Conservation (phyloP, 2,329 filamentous ascomycete species). For the Ustulina deusta region DNA sequence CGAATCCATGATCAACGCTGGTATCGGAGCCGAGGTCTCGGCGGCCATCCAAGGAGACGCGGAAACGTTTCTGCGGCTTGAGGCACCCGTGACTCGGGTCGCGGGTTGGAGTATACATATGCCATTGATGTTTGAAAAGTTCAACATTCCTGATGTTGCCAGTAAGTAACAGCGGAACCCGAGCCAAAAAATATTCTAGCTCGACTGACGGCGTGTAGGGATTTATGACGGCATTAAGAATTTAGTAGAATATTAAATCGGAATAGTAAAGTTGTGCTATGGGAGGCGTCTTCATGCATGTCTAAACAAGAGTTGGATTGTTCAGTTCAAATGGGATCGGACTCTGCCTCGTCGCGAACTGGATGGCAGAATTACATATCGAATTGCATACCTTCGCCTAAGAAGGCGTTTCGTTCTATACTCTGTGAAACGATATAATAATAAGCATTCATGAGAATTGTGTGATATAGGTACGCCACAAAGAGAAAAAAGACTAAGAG, state of each 20-base stretch:
- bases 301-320: background rate
- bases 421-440: background rate
- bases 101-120: constrained; percentile 92
- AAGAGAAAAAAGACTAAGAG: background rate
- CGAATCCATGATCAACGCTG: constrained; percentile 91
- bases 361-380: background rate
- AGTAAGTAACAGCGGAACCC: constrained; percentile 69
- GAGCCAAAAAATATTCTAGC: background rate
- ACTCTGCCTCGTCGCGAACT: background rate
- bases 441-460: background rate
- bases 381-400: background rate
- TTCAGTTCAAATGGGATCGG: background rate
- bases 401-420: background rate
- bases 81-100: constrained; percentile 86
- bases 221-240: constrained; percentile 78
- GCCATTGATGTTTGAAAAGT: constrained; percentile 81
- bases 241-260: constrained; percentile 71
- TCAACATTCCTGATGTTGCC: constrained; percentile 85
- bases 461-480: background rate
- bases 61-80: constrained; percentile 81
- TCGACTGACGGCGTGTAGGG: constrained; percentile 60
- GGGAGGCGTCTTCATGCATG: background rate
- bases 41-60: constrained; percentile 85
- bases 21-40: constrained; percentile 88
- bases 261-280: background rate